Percentiles rank a stretch among this genome's conserved stretches.
These are phyloP conservation scores for Aquilaria yunnanensis DNA, from an alignment of 345 rosid genomes.

Conservation along the genomic window DNA sequence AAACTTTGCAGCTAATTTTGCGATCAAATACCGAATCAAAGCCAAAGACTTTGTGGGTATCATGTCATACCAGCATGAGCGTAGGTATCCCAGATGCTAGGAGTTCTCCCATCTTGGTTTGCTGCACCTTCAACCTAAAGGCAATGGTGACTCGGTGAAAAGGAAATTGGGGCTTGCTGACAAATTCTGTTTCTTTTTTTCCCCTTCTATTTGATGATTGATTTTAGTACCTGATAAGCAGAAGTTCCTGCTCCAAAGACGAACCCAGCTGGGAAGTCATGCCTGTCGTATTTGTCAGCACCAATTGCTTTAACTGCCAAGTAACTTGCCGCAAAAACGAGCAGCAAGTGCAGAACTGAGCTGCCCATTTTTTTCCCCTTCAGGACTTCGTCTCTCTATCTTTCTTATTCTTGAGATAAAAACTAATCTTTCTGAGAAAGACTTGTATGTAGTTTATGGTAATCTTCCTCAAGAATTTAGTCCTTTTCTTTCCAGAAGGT, in stretches of 20 bases:
- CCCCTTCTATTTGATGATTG: no score
- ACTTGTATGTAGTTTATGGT: no score
- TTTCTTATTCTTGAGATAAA: no score
- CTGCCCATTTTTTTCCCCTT: no score
- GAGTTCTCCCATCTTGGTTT: slow-evolving; percentile 45
- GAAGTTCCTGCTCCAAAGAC: slow-evolving; percentile 55
- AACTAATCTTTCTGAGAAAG: no score
- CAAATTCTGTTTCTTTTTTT: no score
- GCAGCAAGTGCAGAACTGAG: not conserved
- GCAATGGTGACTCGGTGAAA: no score
- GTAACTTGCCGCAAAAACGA: slow-evolving; percentile 16
- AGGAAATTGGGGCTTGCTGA: no score
- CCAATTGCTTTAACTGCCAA: slow-evolving; percentile 7
- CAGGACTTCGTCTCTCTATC: no score
- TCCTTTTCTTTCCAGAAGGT: no score
- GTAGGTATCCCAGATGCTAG: slow-evolving; percentile 54
- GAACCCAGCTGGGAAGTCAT: slow-evolving; percentile 55
- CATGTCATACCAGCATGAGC: slow-evolving; percentile 26
- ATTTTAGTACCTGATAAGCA: slow-evolving; percentile 43
- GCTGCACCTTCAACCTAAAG: slow-evolving; percentile 52
- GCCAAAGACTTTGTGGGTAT: not conserved
- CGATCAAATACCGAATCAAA: not conserved
- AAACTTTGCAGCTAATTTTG: no score
- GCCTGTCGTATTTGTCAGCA: slow-evolving; percentile 31
- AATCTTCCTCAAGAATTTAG: no score